Evolutionary conservation across 2,329 filamentous ascomycete species (phyloP).

Genomic region (Pseudogymnoascus verrucosus): DNA sequence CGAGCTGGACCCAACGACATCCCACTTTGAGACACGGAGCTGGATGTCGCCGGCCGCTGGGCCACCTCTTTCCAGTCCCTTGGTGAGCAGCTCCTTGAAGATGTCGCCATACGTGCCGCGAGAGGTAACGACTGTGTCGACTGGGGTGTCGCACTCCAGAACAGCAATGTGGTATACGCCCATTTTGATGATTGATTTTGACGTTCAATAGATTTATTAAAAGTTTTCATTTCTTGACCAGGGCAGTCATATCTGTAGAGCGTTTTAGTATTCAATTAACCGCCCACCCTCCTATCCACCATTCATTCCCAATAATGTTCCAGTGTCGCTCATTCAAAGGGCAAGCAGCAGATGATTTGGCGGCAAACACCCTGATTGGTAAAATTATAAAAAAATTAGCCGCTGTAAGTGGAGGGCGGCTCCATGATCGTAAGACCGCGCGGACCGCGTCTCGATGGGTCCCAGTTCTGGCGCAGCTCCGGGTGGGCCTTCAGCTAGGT

Average conservation of each 20-base stretch:
- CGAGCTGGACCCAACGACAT: neutral
- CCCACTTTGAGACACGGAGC: neutral
- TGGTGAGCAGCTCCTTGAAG: neutral
- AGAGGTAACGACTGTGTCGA: neutral
- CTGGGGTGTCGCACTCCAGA: neutral
- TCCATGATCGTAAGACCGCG: neutral
- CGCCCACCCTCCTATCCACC: neutral
- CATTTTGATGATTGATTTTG: neutral
- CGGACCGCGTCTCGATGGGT: neutral
- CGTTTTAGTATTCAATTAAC: neutral
- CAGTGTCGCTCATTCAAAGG: neutral
- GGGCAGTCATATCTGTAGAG: neutral
- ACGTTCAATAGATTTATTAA: neutral
- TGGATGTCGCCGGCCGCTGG: neutral
- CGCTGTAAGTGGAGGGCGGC: neutral
- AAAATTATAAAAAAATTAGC: neutral
- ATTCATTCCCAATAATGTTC: neutral
- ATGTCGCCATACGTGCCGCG: neutral
- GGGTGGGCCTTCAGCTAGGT: neutral
- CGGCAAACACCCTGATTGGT: neutral
- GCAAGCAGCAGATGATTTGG: neutral
- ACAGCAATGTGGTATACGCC: conserved; percentile 1
- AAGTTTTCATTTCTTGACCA: neutral
- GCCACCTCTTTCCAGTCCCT: neutral
- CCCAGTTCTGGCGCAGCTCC: neutral